phyloP scores from a whole-genome alignment of 495 filamentous ascomycete genomes.

The Darksidea phi region DNA sequence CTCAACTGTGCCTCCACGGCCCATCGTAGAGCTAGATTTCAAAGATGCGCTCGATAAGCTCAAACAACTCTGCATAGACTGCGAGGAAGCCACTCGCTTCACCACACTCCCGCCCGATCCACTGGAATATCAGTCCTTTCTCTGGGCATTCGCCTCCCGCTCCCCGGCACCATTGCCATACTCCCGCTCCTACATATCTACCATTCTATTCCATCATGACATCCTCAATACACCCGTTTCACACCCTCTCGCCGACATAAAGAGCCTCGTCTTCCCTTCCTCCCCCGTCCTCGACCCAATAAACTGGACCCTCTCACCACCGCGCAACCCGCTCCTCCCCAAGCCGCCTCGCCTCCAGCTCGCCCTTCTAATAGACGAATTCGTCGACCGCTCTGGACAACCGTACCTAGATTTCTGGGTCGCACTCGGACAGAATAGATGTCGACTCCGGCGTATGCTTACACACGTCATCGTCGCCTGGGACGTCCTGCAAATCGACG shows the following conservation, averaged over 20 bases:
- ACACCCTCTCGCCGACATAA: conserved; percentile 76
- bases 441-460: conserved; percentile 77
- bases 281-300: conserved; percentile 67
- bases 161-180: conserved; percentile 82
- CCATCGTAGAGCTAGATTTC: conserved; percentile 74
- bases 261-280: conserved; percentile 69
- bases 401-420: conserved; percentile 79
- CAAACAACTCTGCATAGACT: conserved; percentile 69
- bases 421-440: conserved; percentile 83
- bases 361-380: conserved; percentile 73
- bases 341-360: conserved; percentile 75
- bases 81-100: conserved; percentile 49
- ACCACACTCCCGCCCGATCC: conserved; percentile 8
- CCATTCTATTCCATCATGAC: conserved; percentile 65
- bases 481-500: conserved; percentile 81
- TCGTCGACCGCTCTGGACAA: conserved; percentile 68
- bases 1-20: conserved; percentile 87
- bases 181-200: conserved; percentile 76
- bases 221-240: conserved; percentile 58
- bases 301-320: conserved; percentile 73
- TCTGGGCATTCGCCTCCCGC: conserved; percentile 71
- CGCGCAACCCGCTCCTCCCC: conserved; percentile 38
- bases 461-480: conserved; percentile 79
- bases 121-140: conserved; percentile 51
- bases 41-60: conserved; percentile 70